Base-by-base conservation (phyloP, 352 stramenopile genomes). In the Elongisporangium anandrum region DNA sequence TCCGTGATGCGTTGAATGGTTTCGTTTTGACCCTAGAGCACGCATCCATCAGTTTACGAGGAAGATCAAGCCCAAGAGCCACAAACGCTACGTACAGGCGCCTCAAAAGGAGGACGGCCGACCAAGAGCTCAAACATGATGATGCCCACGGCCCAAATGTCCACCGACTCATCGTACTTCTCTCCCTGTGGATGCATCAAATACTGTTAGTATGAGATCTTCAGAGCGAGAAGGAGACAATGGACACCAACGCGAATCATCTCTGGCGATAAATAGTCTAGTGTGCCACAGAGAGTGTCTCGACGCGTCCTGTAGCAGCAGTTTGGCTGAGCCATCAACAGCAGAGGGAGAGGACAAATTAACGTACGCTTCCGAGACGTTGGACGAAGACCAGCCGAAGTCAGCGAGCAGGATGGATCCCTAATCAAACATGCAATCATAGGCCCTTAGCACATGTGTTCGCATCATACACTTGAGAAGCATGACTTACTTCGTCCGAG, bases 181-280 rank as follows among this genome's bases (percentile, higher is more conserved):
- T 97, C 90, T 57, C 96, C 95, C 69, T 91, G 52, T 12, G 21
- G 38, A 51, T 15, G 49, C 58, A 17, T 34, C 53, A 1, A 54
- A 13, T 38, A 22, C 26, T 23, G 34, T 69, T 23, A 67, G 52
- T 8, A 22, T 51, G 3, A 21, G 4, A 21, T 15, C 15, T 59
- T 10, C 23, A 39, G 16, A 52, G 21, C 5, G 12, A 50, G 13
- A 53, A 13, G 22, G 12, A 0, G 15, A 12, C n/a, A 15, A 64
- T 54, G 52, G n/a, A 59, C 2, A 63, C 59, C 29, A 57, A 87
- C 81, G 54, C 98, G 92, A 55, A 99, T 97, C 97, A 99, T 99
- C 66, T 99, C 97, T 2, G 98, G 98, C 24, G 98, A 97, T 52
- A 99, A 78, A 73, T 99, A 99, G 68, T 99, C 98, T 21, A 99